Percentiles rank a stretch among this genome's conserved stretches.
phyloP scores from a whole-genome alignment of 179 eudicot genomes.

The Heliamphora pulchella region DNA sequence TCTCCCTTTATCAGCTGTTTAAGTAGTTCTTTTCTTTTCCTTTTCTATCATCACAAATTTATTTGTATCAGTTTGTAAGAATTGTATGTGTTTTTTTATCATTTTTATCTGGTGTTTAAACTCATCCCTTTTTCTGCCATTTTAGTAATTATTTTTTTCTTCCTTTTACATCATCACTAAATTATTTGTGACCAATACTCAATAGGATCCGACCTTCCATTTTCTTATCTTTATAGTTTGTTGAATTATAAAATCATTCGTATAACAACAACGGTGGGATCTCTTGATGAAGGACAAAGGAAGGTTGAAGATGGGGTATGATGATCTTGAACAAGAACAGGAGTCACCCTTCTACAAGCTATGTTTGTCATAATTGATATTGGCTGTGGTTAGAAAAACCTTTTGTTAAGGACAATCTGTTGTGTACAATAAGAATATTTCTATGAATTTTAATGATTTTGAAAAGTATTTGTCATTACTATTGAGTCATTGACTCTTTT shows the following conservation, averaged over 20 bases:
- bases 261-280: too few relatives aligned
- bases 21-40: neutral
- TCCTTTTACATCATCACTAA: neutral
- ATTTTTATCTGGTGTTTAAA: neutral
- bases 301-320: too few relatives aligned
- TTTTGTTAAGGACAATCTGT: too few relatives aligned
- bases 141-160: neutral
- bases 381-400: too few relatives aligned
- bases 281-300: too few relatives aligned
- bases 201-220: constrained; percentile 3
- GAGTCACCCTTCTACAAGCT: too few relatives aligned
- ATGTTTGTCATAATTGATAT: too few relatives aligned
- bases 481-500: neutral
- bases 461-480: neutral
- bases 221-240: neutral
- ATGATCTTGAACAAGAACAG: too few relatives aligned
- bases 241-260: neutral
- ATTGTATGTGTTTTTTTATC: neutral
- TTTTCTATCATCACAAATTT: neutral
- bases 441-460: too few relatives aligned
- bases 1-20: neutral
- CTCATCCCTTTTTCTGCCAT: neutral
- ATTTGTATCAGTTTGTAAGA: neutral
- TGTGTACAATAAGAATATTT: too few relatives aligned
- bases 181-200: neutral